A percentile compares a stretch with the other conserved stretches of the same genome.
These are phyloP conservation scores for Fusarium oxysporum DNA, from an alignment of 2,329 filamentous ascomycete species.

Conservation along the genomic window DNA sequence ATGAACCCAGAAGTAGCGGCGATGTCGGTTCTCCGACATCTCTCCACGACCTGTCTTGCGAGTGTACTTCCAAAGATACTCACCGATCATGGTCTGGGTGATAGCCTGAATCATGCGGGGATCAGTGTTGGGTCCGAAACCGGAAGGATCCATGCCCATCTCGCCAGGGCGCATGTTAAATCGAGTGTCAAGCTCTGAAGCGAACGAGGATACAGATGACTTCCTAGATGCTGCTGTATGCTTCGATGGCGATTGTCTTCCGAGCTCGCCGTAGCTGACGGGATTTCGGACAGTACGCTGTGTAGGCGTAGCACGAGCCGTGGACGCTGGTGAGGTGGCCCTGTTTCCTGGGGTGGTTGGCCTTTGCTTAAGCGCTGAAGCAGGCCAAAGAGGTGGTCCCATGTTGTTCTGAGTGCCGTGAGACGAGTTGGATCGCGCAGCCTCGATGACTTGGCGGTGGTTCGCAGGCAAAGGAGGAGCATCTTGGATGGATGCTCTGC, in stretches of 20 bases:
- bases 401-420: slow-evolving; percentile 66
- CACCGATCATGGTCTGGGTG: slow-evolving; percentile 99
- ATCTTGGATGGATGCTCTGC: slow-evolving; percentile 56
- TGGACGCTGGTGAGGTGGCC: slow-evolving; percentile 57
- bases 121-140: slow-evolving; percentile 81
- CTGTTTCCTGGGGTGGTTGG: slow-evolving; percentile 71
- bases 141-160: slow-evolving; percentile 64
- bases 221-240: slow-evolving; percentile 56
- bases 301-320: slow-evolving; percentile 67
- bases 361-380: slow-evolving; percentile 72
- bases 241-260: slow-evolving; percentile 62
- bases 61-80: slow-evolving; percentile 99
- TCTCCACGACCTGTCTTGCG: slow-evolving; percentile 90
- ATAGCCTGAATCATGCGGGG: slow-evolving; percentile 99
- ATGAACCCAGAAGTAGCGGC: slow-evolving; percentile 98
- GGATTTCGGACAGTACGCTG: slow-evolving; percentile 62
- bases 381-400: slow-evolving; percentile 87
- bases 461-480: slow-evolving; percentile 83
- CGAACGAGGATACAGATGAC: slow-evolving; percentile 95
- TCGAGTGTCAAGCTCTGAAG: slow-evolving; percentile 89
- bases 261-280: slow-evolving; percentile 59
- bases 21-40: slow-evolving; percentile 89
- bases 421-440: slow-evolving; percentile 72
- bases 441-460: slow-evolving; percentile 86
- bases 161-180: slow-evolving; percentile 79